Base-by-base conservation (phyloP, 208 protist genomes). In the Spongospora subterranea region DNA sequence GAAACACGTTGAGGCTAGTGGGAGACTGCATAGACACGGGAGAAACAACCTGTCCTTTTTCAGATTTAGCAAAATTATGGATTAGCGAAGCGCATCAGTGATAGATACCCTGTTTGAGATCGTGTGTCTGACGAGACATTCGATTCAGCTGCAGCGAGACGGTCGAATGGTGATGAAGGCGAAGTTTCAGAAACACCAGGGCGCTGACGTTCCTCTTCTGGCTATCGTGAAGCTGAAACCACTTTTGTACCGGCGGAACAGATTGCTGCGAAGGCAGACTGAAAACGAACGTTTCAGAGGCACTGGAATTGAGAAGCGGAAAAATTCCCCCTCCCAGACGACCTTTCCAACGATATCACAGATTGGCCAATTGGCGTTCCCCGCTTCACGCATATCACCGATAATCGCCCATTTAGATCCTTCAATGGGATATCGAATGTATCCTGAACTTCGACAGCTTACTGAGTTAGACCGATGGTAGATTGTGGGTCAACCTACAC, bases 171-270 rank as follows among this genome's bases (percentile, higher is more conserved):
- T 82, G 71, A 43, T 82, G 71, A n/a, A 82, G 71, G 6, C 71
- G 71, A 6, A 82, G n/a, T n/a, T 82, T 82, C 17, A 82, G 71
- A n/a, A 45, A 82, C 17, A 82, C 71, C 6, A 17, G 6, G 71
- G 71, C 71, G 71, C n/a, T 82, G 6, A 82, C n/a, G n/a, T 82
- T 82, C 6, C 71, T 6, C 71, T n/a, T 82, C 13, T 82, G 71
- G 6, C 17, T 39, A 43, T 82, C 71, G 6, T 82, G 71, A 6
- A 82, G 71, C 35, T 43, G n/a, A 43, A 39, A 82, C 71, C 71
- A 82, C 71, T 43, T 82, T 43, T 35, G 40, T 6, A 82, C 71
- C 11, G 71, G 71, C 6, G 71, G 71, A 45, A 43, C 71, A 40
- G 71, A 82, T 82, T 82, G 71, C 40, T 35, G 35, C 6, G 6